Evolutionary conservation across 805 yeast genomes (phyloP).

Genomic region (Barnettozyma sp.): DNA sequence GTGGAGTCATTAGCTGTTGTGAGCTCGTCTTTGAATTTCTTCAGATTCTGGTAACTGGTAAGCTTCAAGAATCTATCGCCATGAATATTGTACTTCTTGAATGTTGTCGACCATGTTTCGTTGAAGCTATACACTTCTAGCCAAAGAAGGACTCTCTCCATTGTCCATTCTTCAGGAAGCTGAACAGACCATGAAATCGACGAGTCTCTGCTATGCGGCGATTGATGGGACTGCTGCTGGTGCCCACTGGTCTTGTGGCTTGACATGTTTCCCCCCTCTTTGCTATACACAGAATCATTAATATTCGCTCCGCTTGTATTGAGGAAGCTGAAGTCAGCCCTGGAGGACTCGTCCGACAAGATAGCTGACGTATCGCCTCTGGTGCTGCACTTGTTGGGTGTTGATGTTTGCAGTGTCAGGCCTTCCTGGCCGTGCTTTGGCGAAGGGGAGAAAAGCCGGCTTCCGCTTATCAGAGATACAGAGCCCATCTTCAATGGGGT

Average conservation of each 20-base stretch:
- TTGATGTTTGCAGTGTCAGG: constrained; percentile 12
- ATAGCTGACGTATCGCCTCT: background rate
- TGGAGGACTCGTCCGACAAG: constrained; percentile 9
- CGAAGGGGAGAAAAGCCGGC: too few relatives aligned
- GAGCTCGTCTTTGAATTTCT: constrained; percentile 31
- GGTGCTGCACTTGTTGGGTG: constrained; percentile 10
- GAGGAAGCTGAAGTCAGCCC: constrained; percentile 21
- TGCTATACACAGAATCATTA: constrained; percentile 4
- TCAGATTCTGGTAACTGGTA: constrained; percentile 58
- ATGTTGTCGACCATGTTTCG: constrained; percentile 63
- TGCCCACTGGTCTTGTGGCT: background rate
- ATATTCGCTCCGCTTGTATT: constrained; percentile 21
- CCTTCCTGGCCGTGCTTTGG: constrained; percentile 9
- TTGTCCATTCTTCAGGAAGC: constrained; percentile 62
- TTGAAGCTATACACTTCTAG: constrained; percentile 62
- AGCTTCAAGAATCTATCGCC: constrained; percentile 62
- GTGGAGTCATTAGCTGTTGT: constrained; percentile 42
- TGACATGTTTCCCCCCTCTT: background rate
- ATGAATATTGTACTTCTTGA: constrained; percentile 47
- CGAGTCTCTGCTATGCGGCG: constrained; percentile 23
- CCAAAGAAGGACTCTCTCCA: constrained; percentile 63
- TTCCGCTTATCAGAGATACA: too few relatives aligned
- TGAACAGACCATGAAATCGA: constrained; percentile 42
- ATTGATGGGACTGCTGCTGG: constrained; percentile 5
- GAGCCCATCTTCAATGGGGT: constrained; percentile 3